Base-by-base conservation (phyloP, 345 rosid genomes). In the Eutrema japonicum region DNA sequence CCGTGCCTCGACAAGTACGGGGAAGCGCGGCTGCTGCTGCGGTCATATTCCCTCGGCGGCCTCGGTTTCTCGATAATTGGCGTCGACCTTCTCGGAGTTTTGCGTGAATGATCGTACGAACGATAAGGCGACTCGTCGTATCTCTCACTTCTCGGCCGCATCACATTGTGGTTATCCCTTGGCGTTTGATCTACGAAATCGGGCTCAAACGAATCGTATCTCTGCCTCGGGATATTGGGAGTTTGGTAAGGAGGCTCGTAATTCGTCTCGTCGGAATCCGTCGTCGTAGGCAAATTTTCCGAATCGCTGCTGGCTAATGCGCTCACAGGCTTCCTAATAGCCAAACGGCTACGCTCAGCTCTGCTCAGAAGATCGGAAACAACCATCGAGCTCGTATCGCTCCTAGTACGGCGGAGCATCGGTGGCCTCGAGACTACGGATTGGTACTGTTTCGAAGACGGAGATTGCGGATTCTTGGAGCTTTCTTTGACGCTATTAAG, bases 371-470 rank as follows among this genome's bases (percentile, higher is more conserved):
- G 72, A 37, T 79, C 77, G 2, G 81, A 65, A 30, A 70, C 84
- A 8, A 80, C 63, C 80, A 84, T 72, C 1, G 96, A 89, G 58
- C 96, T 92, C 0, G 92, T 72, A 57, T 95, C 97, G 43, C 99
- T 95, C 69, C 80, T 88, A 0, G 85, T 88, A 0, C 97, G 90
- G 26, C 99, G 78, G 0, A 92, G 84, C 40, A 86, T 78, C 0
- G 91, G 88, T 0, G 89, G 90, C 62, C 66, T 85, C 8, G 76
- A 59, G 16, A 26, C 74, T 38, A 75, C 27, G 63, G 81, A 63
- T 60, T 70, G 58, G 10, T 41, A 45, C 33, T 78, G 78, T 76
- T 64, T 72, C 0, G 79, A 54, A 43, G 54, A 75, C 6, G 73
- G 48, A 64, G 82, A 63, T 57, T 71, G 64, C 6, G 57, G 68